These are phyloP conservation scores for Acanthamoeba castellanii DNA, from an alignment of 208 protist genomes.

Conservation along the genomic window DNA sequence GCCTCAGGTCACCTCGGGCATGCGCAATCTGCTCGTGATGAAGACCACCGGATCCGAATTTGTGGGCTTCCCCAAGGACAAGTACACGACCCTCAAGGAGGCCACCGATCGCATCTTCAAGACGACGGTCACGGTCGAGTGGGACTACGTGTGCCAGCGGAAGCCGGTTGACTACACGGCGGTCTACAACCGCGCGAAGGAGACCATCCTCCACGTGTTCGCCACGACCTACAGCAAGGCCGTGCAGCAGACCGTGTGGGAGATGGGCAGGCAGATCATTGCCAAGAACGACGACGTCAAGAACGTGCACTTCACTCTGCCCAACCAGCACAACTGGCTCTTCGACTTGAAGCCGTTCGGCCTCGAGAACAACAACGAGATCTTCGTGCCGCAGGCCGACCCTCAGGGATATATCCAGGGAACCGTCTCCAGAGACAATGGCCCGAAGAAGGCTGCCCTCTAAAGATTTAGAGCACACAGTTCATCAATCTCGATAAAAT, in stretches of 20 bases:
- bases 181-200: slow-evolving; percentile 31
- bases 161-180: background rate
- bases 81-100: slow-evolving; percentile 84
- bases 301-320: slow-evolving; percentile 74
- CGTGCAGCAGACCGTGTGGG: slow-evolving; percentile 83
- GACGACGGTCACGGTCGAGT: slow-evolving; percentile 73
- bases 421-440: slow-evolving; percentile 75
- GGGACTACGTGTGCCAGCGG: slow-evolving; percentile 44
- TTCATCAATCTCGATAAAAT: too few relatives aligned
- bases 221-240: slow-evolving; percentile 76
- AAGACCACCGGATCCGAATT: slow-evolving; percentile 87
- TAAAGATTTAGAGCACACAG: too few relatives aligned
- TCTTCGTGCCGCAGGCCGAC: slow-evolving; percentile 83
- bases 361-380: slow-evolving; percentile 78
- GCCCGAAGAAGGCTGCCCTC: background rate
- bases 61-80: slow-evolving; percentile 76
- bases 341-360: slow-evolving; percentile 78
- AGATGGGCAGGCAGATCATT: slow-evolving; percentile 66
- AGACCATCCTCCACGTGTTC: slow-evolving; percentile 46
- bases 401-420: slow-evolving; percentile 83
- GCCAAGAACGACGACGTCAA: slow-evolving; percentile 46
- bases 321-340: slow-evolving; percentile 80
- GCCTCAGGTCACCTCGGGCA: slow-evolving; percentile 61
- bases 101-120: slow-evolving; percentile 82
- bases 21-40: slow-evolving; percentile 80